These are phyloP conservation scores for Pinus albicaulis DNA, from an alignment of 75 land plant species.

Conservation along the genomic window DNA sequence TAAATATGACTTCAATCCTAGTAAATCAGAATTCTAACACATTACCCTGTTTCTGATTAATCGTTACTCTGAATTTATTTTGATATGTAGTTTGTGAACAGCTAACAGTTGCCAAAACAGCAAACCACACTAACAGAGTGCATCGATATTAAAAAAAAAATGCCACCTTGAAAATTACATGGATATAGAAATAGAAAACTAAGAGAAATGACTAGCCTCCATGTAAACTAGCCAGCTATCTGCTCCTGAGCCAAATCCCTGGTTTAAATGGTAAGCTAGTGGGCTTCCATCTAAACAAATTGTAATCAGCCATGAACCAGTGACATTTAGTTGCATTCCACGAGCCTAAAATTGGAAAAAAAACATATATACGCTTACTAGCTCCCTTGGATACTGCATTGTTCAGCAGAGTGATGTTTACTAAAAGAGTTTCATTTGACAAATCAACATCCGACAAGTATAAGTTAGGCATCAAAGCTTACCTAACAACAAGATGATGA, in stretches of 20 bases:
- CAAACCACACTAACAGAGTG: not conserved
- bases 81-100: too few relatives aligned
- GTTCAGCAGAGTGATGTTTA: not conserved
- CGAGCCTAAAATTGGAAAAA: not conserved
- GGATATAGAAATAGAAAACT: not conserved
- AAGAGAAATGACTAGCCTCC: slow-evolving; percentile 5
- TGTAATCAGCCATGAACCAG: slow-evolving; percentile 8
- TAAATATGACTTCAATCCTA: not conserved
- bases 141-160: not conserved
- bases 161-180: not conserved
- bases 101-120: not conserved
- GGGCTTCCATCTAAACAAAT: slow-evolving; percentile 73
- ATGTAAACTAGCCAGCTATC: too few relatives aligned
- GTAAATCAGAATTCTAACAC: too few relatives aligned
- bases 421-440: not conserved
- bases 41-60: not conserved
- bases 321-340: not conserved
- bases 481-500: too few relatives aligned
- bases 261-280: slow-evolving; percentile 35
- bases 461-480: too few relatives aligned
- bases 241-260: slow-evolving; percentile 67
- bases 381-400: not conserved
- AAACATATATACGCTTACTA: too few relatives aligned
- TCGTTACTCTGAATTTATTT: too few relatives aligned
- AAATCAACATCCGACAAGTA: too few relatives aligned